Conservation (phyloP, 192 early-diverging fungal genomes). For the Physocladia obscura region DNA sequence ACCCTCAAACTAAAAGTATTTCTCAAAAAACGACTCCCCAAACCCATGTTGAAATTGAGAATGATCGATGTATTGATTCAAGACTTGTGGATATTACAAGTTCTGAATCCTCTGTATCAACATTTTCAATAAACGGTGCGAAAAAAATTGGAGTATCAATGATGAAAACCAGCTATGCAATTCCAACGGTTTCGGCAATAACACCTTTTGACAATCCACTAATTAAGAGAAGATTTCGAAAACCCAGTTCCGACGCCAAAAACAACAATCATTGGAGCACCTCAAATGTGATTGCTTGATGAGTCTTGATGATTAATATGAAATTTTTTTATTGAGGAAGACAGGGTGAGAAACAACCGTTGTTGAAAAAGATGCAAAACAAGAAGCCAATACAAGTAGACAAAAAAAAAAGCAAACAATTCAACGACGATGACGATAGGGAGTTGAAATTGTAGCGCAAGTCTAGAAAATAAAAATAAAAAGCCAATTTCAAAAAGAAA, state of each 20-base stretch:
- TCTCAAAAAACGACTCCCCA: slow-evolving; percentile 5
- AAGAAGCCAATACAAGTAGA: no score
- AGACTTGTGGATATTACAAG: slow-evolving; percentile 1
- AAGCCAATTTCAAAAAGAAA: no score
- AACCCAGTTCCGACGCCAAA: not conserved
- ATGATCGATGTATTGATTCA: not conserved
- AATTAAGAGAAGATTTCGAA: slow-evolving; percentile 10
- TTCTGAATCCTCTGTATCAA: not conserved
- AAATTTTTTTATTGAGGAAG: not conserved
- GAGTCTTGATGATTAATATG: no score
- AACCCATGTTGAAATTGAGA: slow-evolving; percentile 2
- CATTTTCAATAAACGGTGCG: not conserved
- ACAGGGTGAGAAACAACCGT: no score
- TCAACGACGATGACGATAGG: no score
- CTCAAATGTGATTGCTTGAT: not conserved
- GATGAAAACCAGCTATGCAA: slow-evolving; percentile 13
- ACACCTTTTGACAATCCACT: slow-evolving; percentile 19
- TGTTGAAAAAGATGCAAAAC: no score
- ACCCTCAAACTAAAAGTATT: not conserved
- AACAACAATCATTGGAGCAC: slow-evolving; percentile 7
- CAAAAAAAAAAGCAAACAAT: no score
- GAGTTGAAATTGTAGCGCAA: no score
- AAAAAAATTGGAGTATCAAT: not conserved
- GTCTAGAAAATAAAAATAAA: no score
- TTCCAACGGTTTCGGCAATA: slow-evolving; percentile 4